Base-by-base conservation (phyloP, 2,329 filamentous ascomycete species). In the Fusarium illudens region DNA sequence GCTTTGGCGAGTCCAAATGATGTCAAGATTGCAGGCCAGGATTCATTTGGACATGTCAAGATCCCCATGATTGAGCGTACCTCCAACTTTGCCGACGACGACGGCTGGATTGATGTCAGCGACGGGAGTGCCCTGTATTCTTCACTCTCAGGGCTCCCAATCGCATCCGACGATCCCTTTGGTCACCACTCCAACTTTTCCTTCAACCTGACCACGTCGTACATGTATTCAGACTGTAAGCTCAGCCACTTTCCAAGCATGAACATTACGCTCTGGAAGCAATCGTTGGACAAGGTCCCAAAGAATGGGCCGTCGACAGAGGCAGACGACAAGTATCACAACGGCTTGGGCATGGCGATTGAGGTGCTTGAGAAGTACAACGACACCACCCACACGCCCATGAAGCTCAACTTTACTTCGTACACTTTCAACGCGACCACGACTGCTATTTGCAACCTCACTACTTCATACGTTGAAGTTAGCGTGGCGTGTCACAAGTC, bases 21-120 rank as follows among this genome's bases (percentile, higher is more conserved):
- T 3, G 48, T 55, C 19, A 65, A 65, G 19, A 20, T 6, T 15
- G 53, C 62, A 3, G 56, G 42, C n/a, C 58, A 65, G 25, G 62
- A 65, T 27, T 39, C 51, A 4, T 65, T 62, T 29, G 62, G 62
- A 2, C 54, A 65, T 27, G 30, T 62, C 19, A 65, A 65, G 22
- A 55, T 65, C 19, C 62, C 62, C 20, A 46, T 65, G 53, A 17
- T 65, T 5, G 62, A 65, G 29, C 25, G 39, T 3, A 22, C 22
- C 6, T 4, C 39, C 22, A 27, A 27, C n/a, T 46, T 25, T 8
- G 6, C 34, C 15, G 25, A 46, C 19, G 27, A 46, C 8, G 29
- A 33, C 11, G 58, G 58, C 15, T 65, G 58, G 62, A 55, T 50
- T 19, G 20, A 37, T 8, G 22, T 65, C 17, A 50, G 19, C 29